Percentiles rank a stretch among this genome's conserved stretches.
Conservation (phyloP, 345 rosid species). For the Pugionium dolabratum region DNA sequence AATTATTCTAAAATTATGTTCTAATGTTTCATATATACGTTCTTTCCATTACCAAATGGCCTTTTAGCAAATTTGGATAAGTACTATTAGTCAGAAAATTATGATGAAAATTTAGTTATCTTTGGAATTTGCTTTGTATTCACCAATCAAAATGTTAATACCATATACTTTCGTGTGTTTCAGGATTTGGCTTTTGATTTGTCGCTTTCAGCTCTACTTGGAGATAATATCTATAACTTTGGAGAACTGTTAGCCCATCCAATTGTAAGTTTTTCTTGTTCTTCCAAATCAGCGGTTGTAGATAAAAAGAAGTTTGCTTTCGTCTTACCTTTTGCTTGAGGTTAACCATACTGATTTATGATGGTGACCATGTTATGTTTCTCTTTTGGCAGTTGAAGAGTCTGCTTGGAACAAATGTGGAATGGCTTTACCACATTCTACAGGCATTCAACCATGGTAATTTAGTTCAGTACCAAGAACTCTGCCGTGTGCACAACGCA, state of each 20-base stretch:
- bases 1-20: not conserved
- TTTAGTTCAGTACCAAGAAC: slow-evolving; percentile 75
- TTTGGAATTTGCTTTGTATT: not conserved
- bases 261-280: slow-evolving; percentile 52
- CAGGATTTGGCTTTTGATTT: slow-evolving; percentile 98
- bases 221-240: slow-evolving; percentile 95
- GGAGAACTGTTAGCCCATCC: slow-evolving; percentile 99
- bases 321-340: not conserved
- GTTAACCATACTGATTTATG: not conserved
- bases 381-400: slow-evolving; percentile 66
- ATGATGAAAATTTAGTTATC: not conserved
- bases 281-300: not conserved
- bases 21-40: not conserved
- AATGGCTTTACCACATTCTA: slow-evolving; percentile 94
- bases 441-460: slow-evolving; percentile 90
- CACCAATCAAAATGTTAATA: slow-evolving; percentile 7
- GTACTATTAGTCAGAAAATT: no score
- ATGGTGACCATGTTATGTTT: slow-evolving; percentile 18
- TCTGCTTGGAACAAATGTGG: slow-evolving; percentile 79
- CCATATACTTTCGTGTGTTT: slow-evolving; percentile 6
- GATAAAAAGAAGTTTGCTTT: slow-evolving; percentile 1
- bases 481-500: slow-evolving; percentile 78
- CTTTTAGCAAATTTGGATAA: not conserved
- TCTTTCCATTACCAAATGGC: not conserved
- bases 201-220: slow-evolving; percentile 91